phyloP scores from a whole-genome alignment of 495 filamentous ascomycete genomes.

The Xylaria venustula region DNA sequence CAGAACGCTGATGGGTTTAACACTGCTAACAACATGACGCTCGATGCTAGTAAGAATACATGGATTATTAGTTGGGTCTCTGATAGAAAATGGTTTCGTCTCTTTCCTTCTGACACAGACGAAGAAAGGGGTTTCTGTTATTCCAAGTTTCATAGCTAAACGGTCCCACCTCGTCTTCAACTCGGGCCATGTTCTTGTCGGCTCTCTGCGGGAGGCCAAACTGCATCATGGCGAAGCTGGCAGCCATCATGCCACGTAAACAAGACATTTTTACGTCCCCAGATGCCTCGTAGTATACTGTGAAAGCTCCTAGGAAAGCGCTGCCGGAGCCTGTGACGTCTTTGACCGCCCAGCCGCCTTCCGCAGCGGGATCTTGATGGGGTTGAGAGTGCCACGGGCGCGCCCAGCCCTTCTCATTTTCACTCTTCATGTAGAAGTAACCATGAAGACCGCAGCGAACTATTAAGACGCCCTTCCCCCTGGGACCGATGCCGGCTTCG shows the following conservation, averaged over 20 bases:
- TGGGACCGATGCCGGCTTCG: background rate
- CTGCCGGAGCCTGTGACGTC: background rate
- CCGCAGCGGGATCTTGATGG: no score
- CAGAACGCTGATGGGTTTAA: no score
- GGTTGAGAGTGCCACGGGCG: background rate
- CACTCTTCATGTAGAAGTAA: background rate
- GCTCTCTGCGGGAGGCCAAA: slow-evolving; percentile 2
- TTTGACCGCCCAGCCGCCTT: no score
- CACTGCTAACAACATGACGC: no score
- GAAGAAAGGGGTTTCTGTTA: background rate
- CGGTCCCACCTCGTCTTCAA: background rate
- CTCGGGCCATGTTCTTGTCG: no score
- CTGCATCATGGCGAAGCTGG: slow-evolving; percentile 1
- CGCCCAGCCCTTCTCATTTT: background rate
- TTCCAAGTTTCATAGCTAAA: background rate
- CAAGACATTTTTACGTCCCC: background rate
- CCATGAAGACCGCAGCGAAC: background rate
- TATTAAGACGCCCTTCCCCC: background rate
- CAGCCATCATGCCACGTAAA: background rate
- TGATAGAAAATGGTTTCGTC: no score
- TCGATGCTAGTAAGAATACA: no score
- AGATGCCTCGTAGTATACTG: background rate
- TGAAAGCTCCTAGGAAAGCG: slow-evolving; percentile 1
- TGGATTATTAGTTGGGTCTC: no score
- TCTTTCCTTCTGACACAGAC: background rate